Evolutionary conservation across 257 asterid genomes (phyloP).

Genomic region (Eustoma russellianum): DNA sequence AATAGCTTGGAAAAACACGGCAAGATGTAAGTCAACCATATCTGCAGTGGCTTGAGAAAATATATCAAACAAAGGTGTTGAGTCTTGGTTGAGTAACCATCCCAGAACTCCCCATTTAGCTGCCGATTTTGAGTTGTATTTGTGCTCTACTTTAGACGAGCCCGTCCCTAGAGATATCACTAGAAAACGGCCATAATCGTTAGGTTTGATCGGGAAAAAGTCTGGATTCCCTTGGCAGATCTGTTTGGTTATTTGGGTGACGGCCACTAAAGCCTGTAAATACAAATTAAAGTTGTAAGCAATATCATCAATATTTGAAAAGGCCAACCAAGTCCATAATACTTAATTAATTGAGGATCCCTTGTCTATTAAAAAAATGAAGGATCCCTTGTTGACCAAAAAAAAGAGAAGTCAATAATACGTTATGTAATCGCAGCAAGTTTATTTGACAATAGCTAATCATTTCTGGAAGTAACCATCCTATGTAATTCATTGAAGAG

Average conservation of each 20-base stretch:
- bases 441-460: too few species aligned
- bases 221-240: constrained; percentile 14
- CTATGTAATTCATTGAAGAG: too few species aligned
- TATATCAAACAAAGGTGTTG: constrained; percentile 29
- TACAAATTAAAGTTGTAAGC: too few species aligned
- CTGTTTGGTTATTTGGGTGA: constrained; percentile 28
- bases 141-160: constrained; percentile 13
- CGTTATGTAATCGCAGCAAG: too few species aligned
- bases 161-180: constrained; percentile 45
- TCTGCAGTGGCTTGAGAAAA: constrained; percentile 27
- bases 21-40: constrained; percentile 27
- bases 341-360: too few species aligned
- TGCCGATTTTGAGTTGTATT: constrained; percentile 18
- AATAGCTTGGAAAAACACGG: constrained; percentile 22
- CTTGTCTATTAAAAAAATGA: too few species aligned
- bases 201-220: constrained; percentile 14
- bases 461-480: too few species aligned
- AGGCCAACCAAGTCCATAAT: background rate
- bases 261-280: constrained; percentile 33
- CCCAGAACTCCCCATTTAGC: constrained; percentile 35
- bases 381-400: too few species aligned
- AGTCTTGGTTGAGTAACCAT: constrained; percentile 20
- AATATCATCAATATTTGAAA: too few species aligned
- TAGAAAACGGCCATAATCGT: constrained; percentile 24
- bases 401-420: too few species aligned